Evolutionary conservation across 2,329 filamentous ascomycete genomes (phyloP).

Genomic region (Apiospora pterosperma): DNA sequence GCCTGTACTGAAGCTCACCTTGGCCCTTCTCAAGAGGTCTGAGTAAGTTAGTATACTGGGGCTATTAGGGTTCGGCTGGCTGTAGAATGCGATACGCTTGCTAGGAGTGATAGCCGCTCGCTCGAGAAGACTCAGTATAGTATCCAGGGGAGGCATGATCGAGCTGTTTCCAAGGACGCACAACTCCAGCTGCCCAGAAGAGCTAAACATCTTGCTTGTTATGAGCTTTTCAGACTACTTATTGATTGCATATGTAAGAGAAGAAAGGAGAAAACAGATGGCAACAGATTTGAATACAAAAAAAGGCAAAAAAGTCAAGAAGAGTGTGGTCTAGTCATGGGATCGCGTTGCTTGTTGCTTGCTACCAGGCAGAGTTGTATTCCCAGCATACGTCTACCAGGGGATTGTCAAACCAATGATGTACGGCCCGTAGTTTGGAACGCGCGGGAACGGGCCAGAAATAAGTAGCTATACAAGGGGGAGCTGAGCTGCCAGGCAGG

Average conservation of each 20-base stretch:
- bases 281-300: not conserved
- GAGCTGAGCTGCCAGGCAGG: not conserved
- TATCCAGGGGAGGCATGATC: not conserved
- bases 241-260: not conserved
- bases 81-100: not conserved
- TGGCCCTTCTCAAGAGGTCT: not conserved
- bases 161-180: not conserved
- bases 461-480: not conserved
- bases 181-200: not conserved
- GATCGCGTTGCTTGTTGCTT: not conserved
- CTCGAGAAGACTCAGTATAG: not conserved
- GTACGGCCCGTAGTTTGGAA: not conserved
- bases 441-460: not conserved
- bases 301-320: not conserved
- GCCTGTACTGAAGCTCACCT: not conserved
- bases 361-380: not conserved
- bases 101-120: not conserved
- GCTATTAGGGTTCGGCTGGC: not conserved
- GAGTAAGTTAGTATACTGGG: not conserved
- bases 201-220: not conserved
- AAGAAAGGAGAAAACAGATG: not conserved
- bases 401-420: not conserved
- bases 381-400: not conserved
- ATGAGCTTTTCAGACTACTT: not conserved
- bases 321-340: not conserved